Conservation (phyloP, 2,329 filamentous ascomycete genomes). For the Colletotrichum lentis region DNA sequence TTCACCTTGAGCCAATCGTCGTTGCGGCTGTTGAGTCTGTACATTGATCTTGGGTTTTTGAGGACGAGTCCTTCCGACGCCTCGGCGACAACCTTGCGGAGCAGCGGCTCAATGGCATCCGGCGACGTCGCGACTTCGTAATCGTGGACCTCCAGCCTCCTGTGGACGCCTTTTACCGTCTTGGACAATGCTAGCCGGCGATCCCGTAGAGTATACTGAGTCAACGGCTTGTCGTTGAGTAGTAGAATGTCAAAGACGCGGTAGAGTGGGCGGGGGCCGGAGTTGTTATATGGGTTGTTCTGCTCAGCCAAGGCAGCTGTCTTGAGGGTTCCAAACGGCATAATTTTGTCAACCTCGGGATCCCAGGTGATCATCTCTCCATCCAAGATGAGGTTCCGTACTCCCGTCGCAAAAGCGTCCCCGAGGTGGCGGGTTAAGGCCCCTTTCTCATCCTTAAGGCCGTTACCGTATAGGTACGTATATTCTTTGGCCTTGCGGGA, state of each 20-base stretch:
- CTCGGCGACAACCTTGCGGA: constrained; percentile 85
- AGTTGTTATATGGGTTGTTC: constrained; percentile 71
- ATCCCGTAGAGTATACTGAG: constrained; percentile 82
- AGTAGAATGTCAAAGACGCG: constrained; percentile 91
- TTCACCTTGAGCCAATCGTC: constrained; percentile 99
- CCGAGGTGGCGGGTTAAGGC: constrained; percentile 82
- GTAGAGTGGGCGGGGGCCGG: constrained; percentile 77
- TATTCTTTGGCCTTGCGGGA: constrained; percentile 97
- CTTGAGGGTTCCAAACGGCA: constrained; percentile 92
- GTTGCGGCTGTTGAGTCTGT: constrained; percentile 87
- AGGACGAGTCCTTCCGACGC: constrained; percentile 89
- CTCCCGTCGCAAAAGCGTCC: constrained; percentile 77
- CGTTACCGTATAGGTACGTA: constrained; percentile 87
- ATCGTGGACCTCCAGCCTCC: constrained; percentile 83
- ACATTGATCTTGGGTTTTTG: constrained; percentile 90
- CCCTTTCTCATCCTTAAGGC: constrained; percentile 76
- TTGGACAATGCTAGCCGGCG: constrained; percentile 77
- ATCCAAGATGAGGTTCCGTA: constrained; percentile 89
- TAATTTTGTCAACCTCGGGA: constrained; percentile 80
- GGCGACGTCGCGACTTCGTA: constrained; percentile 72
- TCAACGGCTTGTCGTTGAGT: constrained; percentile 82
- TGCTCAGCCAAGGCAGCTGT: constrained; percentile 85
- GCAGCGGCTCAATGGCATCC: constrained; percentile 77
- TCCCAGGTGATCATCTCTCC: constrained; percentile 99
- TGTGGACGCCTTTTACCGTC: constrained; percentile 73